phyloP scores from a whole-genome alignment of 2,329 filamentous ascomycete genomes.

The Ilyonectria sp. region DNA sequence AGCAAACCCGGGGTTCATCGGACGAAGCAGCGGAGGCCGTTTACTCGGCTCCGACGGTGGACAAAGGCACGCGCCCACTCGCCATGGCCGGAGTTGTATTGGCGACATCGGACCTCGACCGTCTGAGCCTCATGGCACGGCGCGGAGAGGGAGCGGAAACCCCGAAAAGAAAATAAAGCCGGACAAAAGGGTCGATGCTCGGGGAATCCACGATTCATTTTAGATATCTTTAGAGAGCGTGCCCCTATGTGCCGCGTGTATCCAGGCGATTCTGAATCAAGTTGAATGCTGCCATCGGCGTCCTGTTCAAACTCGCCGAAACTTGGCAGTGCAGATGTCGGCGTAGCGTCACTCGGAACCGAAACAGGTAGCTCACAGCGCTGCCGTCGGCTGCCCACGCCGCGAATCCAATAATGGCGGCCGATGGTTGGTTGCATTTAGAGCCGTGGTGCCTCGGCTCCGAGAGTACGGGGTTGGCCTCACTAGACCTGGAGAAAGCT shows the following conservation, averaged over 20 bases:
- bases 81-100: conserved; percentile 48
- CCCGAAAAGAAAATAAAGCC: background rate
- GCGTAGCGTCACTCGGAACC: conserved; percentile 19
- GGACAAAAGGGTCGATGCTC: background rate
- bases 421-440: conserved; percentile 20
- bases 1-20: conserved; percentile 42
- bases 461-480: conserved; percentile 25
- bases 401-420: background rate
- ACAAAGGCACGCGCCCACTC: conserved; percentile 44
- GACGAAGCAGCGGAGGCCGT: conserved; percentile 35
- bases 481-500: conserved; percentile 40
- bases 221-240: conserved; percentile 13
- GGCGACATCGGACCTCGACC: conserved; percentile 52
- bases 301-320: conserved; percentile 19
- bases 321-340: conserved; percentile 1
- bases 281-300: conserved; percentile 18
- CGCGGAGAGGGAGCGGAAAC: conserved; percentile 20
- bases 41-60: conserved; percentile 38
- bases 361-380: conserved; percentile 20
- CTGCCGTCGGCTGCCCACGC: background rate
- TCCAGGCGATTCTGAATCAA: conserved; percentile 8
- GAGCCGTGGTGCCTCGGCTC: conserved; percentile 40
- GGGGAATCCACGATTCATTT: background rate
- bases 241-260: conserved; percentile 23
- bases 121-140: conserved; percentile 49